Conservation (phyloP, 2,329 filamentous ascomycete species). For the Cladophialophora bantiana region DNA sequence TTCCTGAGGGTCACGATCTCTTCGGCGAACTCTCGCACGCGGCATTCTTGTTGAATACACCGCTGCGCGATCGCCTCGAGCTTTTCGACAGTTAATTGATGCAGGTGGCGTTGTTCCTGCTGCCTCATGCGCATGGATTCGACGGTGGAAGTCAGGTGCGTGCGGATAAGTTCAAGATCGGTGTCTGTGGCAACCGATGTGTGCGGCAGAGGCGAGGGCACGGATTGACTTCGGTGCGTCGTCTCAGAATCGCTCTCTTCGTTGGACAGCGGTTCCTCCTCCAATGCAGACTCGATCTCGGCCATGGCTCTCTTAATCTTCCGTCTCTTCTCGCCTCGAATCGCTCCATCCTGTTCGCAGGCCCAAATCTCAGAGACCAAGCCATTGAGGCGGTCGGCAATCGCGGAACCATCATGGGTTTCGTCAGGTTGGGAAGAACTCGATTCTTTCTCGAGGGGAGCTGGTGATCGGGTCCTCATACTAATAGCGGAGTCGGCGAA, state of each 20-base stretch:
- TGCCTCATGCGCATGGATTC: conserved; percentile 40
- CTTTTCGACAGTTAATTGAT: conserved; percentile 38
- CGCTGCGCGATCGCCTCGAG: conserved; percentile 38
- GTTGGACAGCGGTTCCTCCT: conserved; percentile 25
- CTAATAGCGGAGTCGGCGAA: conserved; percentile 43
- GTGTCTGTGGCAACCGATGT: conserved; percentile 4
- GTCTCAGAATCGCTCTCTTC: conserved; percentile 22
- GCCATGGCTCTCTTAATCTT: conserved; percentile 28
- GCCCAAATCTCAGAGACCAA: conserved; percentile 36
- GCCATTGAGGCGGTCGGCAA: conserved; percentile 34
- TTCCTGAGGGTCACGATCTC: conserved; percentile 32
- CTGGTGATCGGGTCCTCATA: conserved; percentile 38
- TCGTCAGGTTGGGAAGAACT: conserved; percentile 14
- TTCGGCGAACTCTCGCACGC: conserved; percentile 32
- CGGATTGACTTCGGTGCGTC: conserved; percentile 2
- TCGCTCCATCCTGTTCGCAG: conserved; percentile 32
- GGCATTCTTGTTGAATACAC: conserved; percentile 37
- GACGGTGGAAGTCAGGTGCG: conserved; percentile 33
- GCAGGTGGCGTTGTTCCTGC: conserved; percentile 39
- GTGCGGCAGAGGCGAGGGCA: neutral
- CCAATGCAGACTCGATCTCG: conserved; percentile 29
- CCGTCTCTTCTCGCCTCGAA: conserved; percentile 27
- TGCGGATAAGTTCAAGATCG: conserved; percentile 30
- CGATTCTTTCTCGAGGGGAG: conserved; percentile 24
- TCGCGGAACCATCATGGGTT: conserved; percentile 6